These are phyloP conservation scores for Trichoderma polysporum DNA, from an alignment of 2,329 filamentous ascomycete species.

Conservation along the genomic window DNA sequence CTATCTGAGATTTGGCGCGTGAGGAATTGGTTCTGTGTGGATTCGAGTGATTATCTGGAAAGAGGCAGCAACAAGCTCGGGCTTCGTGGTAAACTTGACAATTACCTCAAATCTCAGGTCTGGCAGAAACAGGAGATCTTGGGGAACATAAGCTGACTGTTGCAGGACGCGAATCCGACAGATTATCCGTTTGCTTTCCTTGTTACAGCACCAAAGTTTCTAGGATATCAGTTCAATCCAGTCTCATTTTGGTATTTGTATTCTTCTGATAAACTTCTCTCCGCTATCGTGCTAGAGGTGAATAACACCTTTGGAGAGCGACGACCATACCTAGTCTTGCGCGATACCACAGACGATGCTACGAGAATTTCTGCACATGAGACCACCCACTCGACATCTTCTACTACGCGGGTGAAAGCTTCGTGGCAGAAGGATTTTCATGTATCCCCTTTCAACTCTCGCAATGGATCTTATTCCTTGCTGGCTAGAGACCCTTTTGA, in stretches of 20 bases:
- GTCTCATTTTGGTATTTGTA: slow-evolving; percentile 82
- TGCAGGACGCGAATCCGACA: slow-evolving; percentile 56
- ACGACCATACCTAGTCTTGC: slow-evolving; percentile 40
- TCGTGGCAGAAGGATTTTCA: slow-evolving; percentile 71
- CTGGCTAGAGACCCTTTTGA: slow-evolving; percentile 47
- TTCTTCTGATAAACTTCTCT: slow-evolving; percentile 53
- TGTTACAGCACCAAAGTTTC: slow-evolving; percentile 66
- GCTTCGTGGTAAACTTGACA: slow-evolving; percentile 62
- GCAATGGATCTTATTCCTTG: slow-evolving; percentile 55
- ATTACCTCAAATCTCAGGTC: slow-evolving; percentile 59
- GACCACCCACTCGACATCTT: background rate
- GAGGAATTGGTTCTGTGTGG: slow-evolving; percentile 57
- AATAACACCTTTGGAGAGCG: slow-evolving; percentile 76
- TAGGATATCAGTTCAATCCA: slow-evolving; percentile 72
- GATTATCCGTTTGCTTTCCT: slow-evolving; percentile 68
- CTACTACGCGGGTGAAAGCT: slow-evolving; percentile 41
- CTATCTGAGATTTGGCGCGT: slow-evolving; percentile 34
- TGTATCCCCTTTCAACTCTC: slow-evolving; percentile 71
- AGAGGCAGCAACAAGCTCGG: slow-evolving; percentile 52
- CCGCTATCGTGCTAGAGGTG: slow-evolving; percentile 68
- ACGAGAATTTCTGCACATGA: slow-evolving; percentile 16
- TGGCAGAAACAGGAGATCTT: slow-evolving; percentile 20
- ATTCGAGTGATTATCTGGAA: slow-evolving; percentile 60
- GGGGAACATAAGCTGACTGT: slow-evolving; percentile 21
- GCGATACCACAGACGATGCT: slow-evolving; percentile 29